Base-by-base conservation (phyloP, 2,329 filamentous ascomycete species). In the Fusarium proliferatum region DNA sequence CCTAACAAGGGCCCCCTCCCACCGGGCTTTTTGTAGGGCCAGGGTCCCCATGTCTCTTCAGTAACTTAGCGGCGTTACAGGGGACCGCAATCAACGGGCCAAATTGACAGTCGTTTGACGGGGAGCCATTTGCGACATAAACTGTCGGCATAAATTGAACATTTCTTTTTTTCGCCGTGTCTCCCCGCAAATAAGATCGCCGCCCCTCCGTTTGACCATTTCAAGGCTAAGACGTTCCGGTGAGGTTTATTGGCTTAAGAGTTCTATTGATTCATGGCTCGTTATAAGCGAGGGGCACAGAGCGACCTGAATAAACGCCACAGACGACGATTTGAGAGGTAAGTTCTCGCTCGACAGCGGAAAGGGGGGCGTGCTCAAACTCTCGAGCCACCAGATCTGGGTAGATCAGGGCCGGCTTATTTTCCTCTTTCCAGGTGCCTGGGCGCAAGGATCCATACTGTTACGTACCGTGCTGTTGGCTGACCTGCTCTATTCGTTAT, bases 311-410 rank as follows among this genome's bases (percentile, higher is more conserved):
- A 51, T 23, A 19, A 30, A 59, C 52, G 42, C 60, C 52, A 59
- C 60, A 41, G 3, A 45, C 46, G 58, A 12, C 30, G 28, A 51
- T 51, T 17, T 30, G 43, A 39, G 30, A 43, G 15, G 33, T 17
- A 26, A 13, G n/a, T 39, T 26, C 17, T 61, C 33, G 34, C 13
- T 61, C 33, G 34, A 15, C 46, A 45, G 57, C 43, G 26, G 39
- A 34, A 58, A 2, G 33, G 41, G 30, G 45, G 43, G 39, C 28
- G 43, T 10, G 43, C 15, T 45, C 43, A 13, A 67, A 55, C 33
- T 62, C 26, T 67, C 1, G 52, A 53, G 53, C 42, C 56, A 55
- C 42, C n/a, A 55, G 64, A 68, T 68, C 64, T 55, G 28, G 16
- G 12, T 28, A 21, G 23, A 48, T 34, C 34, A 60, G 28, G 42